Conservation (phyloP, 257 asterid species). For the Solanum tarapatanum region DNA sequence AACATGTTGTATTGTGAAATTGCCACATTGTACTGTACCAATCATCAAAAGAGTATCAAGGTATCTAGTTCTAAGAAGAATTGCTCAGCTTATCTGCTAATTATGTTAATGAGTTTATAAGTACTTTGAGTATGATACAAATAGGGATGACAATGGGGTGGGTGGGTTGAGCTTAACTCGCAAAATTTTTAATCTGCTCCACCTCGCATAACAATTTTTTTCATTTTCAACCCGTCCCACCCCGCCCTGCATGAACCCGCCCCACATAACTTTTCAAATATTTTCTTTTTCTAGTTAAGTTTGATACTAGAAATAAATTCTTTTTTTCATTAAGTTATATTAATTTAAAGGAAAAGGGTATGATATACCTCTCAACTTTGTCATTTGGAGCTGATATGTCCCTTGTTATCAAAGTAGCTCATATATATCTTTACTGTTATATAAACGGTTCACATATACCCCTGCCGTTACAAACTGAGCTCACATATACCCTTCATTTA, state of each 20-base stretch:
- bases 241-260: too few species aligned
- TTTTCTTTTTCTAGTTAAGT: neutral
- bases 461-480: too few species aligned
- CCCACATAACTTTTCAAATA: too few species aligned
- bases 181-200: too few species aligned
- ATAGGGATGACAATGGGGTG: neutral
- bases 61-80: neutral
- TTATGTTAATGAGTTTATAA: neutral
- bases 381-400: too few species aligned
- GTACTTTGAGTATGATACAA: neutral
- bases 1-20: neutral
- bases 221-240: neutral
- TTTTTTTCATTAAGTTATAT: too few species aligned
- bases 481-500: too few species aligned
- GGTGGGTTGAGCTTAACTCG: neutral
- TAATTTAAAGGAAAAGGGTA: too few species aligned
- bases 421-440: too few species aligned
- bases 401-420: too few species aligned
- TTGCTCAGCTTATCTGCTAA: neutral
- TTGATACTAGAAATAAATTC: neutral
- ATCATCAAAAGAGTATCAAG: neutral
- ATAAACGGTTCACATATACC: too few species aligned
- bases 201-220: neutral
- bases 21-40: neutral
- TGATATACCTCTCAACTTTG: too few species aligned